phyloP scores from a whole-genome alignment of 768 basidiomycete genomes.

The Kwoniella sp. region DNA sequence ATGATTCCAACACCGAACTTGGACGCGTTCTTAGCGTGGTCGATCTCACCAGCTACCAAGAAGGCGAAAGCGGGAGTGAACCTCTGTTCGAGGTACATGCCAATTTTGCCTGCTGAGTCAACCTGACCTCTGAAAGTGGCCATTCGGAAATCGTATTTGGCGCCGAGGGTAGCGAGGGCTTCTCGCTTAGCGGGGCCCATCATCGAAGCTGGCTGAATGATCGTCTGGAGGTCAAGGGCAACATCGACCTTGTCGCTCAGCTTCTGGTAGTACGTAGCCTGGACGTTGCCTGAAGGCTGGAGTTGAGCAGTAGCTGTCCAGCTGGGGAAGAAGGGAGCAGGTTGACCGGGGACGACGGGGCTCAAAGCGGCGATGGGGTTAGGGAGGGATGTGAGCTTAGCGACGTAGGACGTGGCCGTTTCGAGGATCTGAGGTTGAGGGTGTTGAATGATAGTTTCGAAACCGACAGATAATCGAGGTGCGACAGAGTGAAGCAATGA shows the following conservation, averaged over 20 bases:
- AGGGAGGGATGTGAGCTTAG: constrained; percentile 56
- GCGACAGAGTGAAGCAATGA: constrained; percentile 91
- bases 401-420: constrained; percentile 55
- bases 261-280: constrained; percentile 96
- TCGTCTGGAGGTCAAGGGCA: constrained; percentile 86
- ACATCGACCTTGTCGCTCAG: constrained; percentile 94
- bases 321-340: constrained; percentile 50
- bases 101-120: constrained; percentile 92
- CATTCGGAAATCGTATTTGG: constrained; percentile 93
- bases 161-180: constrained; percentile 88
- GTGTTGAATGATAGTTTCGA: constrained; percentile 81
- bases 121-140: constrained; percentile 92
- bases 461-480: constrained; percentile 82
- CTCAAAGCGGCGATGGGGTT: constrained; percentile 32
- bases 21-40: constrained; percentile 96
- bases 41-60: constrained; percentile 92
- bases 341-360: constrained; percentile 41
- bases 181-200: constrained; percentile 71
- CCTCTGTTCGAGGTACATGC: constrained; percentile 90
- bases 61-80: constrained; percentile 95
- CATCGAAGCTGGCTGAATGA: constrained; percentile 62
- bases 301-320: constrained; percentile 94
- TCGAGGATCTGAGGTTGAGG: constrained; percentile 70
- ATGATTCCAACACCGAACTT: constrained; percentile 97
- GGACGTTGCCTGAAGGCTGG: constrained; percentile 76